Evolutionary conservation across 2,329 filamentous ascomycete genomes (phyloP).

Genomic region (Aspergillus japonicus): DNA sequence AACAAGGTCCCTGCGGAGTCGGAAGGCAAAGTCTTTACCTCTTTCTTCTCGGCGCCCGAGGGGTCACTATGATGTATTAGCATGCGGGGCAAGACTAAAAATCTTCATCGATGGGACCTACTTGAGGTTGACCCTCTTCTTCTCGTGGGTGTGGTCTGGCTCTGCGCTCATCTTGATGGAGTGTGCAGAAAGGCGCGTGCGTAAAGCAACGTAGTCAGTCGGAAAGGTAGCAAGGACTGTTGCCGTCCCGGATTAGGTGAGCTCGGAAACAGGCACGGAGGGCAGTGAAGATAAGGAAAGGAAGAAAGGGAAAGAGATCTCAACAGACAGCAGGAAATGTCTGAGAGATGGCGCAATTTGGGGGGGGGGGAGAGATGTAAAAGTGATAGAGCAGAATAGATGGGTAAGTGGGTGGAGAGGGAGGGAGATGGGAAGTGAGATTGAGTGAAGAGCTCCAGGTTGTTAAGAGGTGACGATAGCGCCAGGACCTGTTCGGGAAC

Average conservation of each 20-base stretch:
- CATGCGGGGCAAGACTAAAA: slow-evolving; percentile 18
- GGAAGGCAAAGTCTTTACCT: slow-evolving; percentile 52
- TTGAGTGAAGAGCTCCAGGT: slow-evolving; percentile 28
- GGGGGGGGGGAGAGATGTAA: slow-evolving; percentile 12
- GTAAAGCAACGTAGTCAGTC: slow-evolving; percentile 25
- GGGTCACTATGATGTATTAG: slow-evolving; percentile 67
- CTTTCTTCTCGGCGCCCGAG: slow-evolving; percentile 82
- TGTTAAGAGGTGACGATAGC: slow-evolving; percentile 42
- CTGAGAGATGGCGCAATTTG: slow-evolving; percentile 12
- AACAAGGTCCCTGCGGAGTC: slow-evolving; percentile 39
- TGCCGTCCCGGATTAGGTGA: slow-evolving; percentile 16
- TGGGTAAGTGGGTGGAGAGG: neutral
- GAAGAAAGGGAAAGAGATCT: slow-evolving; percentile 13
- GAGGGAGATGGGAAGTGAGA: slow-evolving; percentile 25
- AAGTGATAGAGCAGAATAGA: neutral
- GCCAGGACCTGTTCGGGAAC: slow-evolving; percentile 15
- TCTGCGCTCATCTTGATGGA: slow-evolving; percentile 67
- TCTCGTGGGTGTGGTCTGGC: slow-evolving; percentile 61
- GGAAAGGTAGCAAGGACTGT: slow-evolving; percentile 18
- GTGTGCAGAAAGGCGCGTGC: slow-evolving; percentile 28
- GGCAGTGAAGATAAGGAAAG: slow-evolving; percentile 8
- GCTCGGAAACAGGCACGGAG: slow-evolving; percentile 20
- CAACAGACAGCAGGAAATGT: slow-evolving; percentile 18
- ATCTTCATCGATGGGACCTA: slow-evolving; percentile 49
- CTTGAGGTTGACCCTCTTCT: slow-evolving; percentile 82